phyloP scores from a whole-genome alignment of 202 grass and related monocot genomes.

The Dendrocalamus latiflorus region DNA sequence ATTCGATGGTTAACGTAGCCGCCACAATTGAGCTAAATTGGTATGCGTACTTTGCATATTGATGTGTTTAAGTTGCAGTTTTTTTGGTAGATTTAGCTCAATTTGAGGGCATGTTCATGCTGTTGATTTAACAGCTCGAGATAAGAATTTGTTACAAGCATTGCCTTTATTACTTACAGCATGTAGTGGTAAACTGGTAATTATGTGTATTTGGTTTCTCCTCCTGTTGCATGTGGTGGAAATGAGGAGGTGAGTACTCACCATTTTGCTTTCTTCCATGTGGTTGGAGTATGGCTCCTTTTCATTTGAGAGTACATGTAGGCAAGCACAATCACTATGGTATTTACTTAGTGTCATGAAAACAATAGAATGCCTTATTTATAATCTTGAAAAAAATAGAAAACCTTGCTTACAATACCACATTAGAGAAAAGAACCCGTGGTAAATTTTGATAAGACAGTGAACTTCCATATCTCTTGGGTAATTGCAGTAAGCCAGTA shows the following conservation, averaged over 20 bases:
- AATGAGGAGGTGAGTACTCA: constrained; percentile 11
- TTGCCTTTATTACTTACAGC: constrained; percentile 25
- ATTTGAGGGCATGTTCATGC: constrained; percentile 21
- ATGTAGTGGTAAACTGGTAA: constrained; percentile 13
- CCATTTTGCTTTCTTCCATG: constrained; percentile 3
- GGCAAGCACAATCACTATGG: not conserved
- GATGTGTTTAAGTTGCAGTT: not conserved
- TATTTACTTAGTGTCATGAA: not conserved
- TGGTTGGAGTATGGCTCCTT: not conserved
- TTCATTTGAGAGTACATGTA: constrained; percentile 25
- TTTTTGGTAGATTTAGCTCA: constrained; percentile 17
- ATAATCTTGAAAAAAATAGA: not conserved
- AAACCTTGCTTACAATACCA: not conserved
- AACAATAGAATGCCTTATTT: constrained; percentile 1
- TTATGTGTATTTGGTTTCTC: constrained; percentile 5
- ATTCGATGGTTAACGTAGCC: not conserved
- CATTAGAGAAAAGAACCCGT: not conserved
- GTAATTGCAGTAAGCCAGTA: constrained; percentile 8
- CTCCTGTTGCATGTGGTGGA: constrained; percentile 5
- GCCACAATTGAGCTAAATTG: constrained; percentile 1
- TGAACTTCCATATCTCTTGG: not conserved
- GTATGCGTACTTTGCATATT: not conserved
- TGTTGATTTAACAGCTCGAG: constrained; percentile 11
- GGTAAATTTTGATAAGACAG: constrained; percentile 8
- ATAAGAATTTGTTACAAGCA: constrained; percentile 29